Percentiles rank a stretch among this genome's conserved stretches.
Evolutionary conservation across 108 stramenopile species (phyloP).

Genomic region (Aurantiochytrium sp.): DNA sequence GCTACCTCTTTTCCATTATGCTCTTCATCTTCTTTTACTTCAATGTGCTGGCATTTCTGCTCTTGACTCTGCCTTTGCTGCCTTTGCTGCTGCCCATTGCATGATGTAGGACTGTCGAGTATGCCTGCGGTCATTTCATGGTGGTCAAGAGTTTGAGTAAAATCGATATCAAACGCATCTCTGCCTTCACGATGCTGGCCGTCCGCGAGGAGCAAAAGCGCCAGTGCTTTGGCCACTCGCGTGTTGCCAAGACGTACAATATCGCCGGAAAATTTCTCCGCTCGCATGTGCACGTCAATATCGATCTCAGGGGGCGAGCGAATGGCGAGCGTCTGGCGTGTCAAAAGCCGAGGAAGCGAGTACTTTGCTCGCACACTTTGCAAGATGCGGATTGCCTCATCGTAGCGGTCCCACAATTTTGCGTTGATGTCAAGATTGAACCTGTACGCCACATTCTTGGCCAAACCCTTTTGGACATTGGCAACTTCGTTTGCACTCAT

Average conservation of each 20-base stretch:
- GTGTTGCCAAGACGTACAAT: background rate
- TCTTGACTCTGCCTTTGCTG: too few relatives aligned
- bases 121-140: too few relatives aligned
- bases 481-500: background rate
- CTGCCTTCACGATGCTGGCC: too few relatives aligned
- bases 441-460: background rate
- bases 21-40: too few relatives aligned
- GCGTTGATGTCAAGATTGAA: background rate
- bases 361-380: background rate
- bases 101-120: too few relatives aligned
- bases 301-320: background rate
- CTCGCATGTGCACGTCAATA: background rate
- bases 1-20: too few relatives aligned
- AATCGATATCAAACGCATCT: too few relatives aligned
- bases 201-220: background rate
- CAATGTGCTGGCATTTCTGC: too few relatives aligned
- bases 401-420: background rate
- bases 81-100: too few relatives aligned
- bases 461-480: background rate
- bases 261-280: background rate
- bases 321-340: background rate
- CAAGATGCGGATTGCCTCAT: background rate
- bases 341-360: background rate
- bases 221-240: background rate
- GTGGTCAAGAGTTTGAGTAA: too few relatives aligned